A percentile compares a stretch with the other conserved stretches of the same genome.
phyloP scores from a whole-genome alignment of 2,329 filamentous ascomycete species.

The Sclerotinia minor region DNA sequence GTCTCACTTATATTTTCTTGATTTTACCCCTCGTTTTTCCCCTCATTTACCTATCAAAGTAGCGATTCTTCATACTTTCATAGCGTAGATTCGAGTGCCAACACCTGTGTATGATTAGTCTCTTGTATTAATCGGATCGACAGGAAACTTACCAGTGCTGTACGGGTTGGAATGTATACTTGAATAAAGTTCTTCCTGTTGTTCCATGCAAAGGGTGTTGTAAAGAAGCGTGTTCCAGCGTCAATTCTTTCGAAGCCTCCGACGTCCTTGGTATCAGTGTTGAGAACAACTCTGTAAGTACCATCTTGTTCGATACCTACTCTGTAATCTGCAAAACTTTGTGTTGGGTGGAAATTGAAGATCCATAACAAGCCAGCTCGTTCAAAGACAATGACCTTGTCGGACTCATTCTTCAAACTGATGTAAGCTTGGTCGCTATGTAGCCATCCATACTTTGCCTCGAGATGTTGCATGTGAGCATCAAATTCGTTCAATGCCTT shows the following conservation, averaged over 20 bases:
- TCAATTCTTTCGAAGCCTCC: conserved; percentile 80
- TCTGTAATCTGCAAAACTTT: conserved; percentile 89
- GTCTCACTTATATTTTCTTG: background rate
- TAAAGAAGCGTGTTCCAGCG: conserved; percentile 84
- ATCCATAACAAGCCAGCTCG: conserved; percentile 85
- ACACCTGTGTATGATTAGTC: conserved; percentile 37
- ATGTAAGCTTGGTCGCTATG: conserved; percentile 84
- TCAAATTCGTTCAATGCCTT: conserved; percentile 93
- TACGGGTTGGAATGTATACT: conserved; percentile 82
- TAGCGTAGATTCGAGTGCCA: conserved; percentile 43
- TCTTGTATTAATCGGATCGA: conserved; percentile 5
- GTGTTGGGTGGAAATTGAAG: conserved; percentile 89
- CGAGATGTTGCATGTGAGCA: conserved; percentile 81
- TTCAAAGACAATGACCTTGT: conserved; percentile 97
- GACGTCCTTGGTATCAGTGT: conserved; percentile 73
- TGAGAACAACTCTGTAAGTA: conserved; percentile 83
- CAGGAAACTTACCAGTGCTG: conserved; percentile 67
- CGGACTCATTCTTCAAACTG: conserved; percentile 86
- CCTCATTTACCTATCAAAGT: background rate
- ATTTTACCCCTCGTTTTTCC: background rate
- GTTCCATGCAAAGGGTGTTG: conserved; percentile 89
- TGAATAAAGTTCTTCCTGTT: conserved; percentile 86
- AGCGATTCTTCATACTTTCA: conserved; percentile 27
- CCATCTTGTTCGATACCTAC: conserved; percentile 83
- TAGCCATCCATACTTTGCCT: conserved; percentile 90